Evolutionary conservation across 176 grass and related monocot species (phyloP), one percentile per base, ranked within the genome.

Genomic region (Oryza meyeriana): DNA sequence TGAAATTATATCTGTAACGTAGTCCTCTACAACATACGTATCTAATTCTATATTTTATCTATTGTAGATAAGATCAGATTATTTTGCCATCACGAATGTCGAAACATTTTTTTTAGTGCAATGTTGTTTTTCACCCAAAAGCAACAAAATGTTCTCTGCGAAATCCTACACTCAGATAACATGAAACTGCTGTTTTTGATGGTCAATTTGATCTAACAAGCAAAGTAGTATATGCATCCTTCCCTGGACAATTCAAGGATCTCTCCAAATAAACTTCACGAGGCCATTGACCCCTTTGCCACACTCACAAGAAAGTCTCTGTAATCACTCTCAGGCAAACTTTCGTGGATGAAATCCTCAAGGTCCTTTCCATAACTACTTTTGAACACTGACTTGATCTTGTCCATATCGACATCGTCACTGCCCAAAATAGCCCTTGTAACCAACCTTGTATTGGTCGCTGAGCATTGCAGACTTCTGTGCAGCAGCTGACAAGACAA

Each of bases 291-390:
- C 11, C 74, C 77, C 79, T 67, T 88, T 69, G 83, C 71, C 76
- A 88, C 79, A 84, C 87, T 79, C 70, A 91, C 81, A 83, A 95
- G 85, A 72, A 98, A 95, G 13, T 98, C 90, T 74, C 72, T 93
- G 78, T 90, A 93, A 69, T 95, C 96, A 67, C 85, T 85, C 42
- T 84, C 84, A 25, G 91, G 82, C 33, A 93, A 78, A 72, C 63
- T 83, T 75, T 93, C 86, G 24, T 57, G 80, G 79, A 98, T 93
- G 77, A 88, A 92, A 76, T 95, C 90, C 44, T 62, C 72, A n/a
- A 98, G 40, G 81, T 83, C 90, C 72, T 67, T 93, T 30, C 87
- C 93, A 10, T 78, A 85, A 10, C 74, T 88, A 44, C 80, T 90
- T 82, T 88, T 81, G 71, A 93, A 98, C 41, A 45, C 76, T 40